Percentiles rank a stretch among this genome's conserved stretches.
These are phyloP conservation scores for Fremontodendron californicum DNA, from an alignment of 345 rosid genomes.

Conservation along the genomic window DNA sequence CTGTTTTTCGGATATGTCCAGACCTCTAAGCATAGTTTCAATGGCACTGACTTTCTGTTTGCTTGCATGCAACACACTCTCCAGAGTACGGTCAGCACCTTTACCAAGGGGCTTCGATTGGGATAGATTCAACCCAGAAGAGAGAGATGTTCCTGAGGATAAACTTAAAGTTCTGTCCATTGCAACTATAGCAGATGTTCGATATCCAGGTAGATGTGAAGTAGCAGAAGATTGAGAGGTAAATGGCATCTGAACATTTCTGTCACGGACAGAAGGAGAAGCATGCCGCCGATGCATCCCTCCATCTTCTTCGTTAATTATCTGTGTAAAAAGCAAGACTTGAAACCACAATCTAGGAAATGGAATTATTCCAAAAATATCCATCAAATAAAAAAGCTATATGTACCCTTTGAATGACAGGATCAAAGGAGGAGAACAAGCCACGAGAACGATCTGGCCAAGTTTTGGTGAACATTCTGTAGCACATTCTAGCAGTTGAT, in stretches of 20 bases:
- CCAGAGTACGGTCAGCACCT: slow-evolving; percentile 87
- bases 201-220: slow-evolving; percentile 71
- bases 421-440: slow-evolving; percentile 86
- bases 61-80: slow-evolving; percentile 93
- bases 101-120: slow-evolving; percentile 65
- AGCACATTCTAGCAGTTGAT: slow-evolving; percentile 96
- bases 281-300: slow-evolving; percentile 94
- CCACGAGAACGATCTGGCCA: slow-evolving; percentile 99
- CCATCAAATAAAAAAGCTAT: slow-evolving; percentile 5
- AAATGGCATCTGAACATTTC: slow-evolving; percentile 60
- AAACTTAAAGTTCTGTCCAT: slow-evolving; percentile 87
- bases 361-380: not conserved
- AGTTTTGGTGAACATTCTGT: slow-evolving; percentile 93
- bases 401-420: slow-evolving; percentile 95
- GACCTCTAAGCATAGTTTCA: slow-evolving; percentile 96
- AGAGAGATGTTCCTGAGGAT: slow-evolving; percentile 59
- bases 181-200: slow-evolving; percentile 94
- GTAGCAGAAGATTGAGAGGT: slow-evolving; percentile 52
- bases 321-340: slow-evolving; percentile 35
- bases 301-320: slow-evolving; percentile 93
- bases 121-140: slow-evolving; percentile 75
- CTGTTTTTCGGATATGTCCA: slow-evolving; percentile 82
- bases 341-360: slow-evolving; percentile 3
- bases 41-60: slow-evolving; percentile 98
- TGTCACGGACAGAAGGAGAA: slow-evolving; percentile 90